phyloP scores from a whole-genome alignment of 208 protist species.

The Leishmania gerbilli region DNA sequence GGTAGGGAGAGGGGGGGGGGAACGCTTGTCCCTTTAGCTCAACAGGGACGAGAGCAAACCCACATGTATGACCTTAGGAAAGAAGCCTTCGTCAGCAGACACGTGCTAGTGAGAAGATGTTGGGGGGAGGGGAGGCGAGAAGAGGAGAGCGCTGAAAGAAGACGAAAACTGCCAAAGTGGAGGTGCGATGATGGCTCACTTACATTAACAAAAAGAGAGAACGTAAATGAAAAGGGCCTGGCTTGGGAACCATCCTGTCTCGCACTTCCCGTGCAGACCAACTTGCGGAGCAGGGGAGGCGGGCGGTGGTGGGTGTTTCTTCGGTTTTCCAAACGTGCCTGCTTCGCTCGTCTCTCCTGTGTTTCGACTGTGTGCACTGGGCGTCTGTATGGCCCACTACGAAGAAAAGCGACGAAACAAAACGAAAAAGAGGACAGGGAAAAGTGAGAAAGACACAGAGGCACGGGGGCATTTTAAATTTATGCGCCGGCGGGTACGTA shows the following conservation, averaged over 20 bases:
- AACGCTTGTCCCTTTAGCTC: neutral
- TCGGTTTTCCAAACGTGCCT: neutral
- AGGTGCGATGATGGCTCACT: neutral
- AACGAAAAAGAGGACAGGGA: too few relatives aligned
- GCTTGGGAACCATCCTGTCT: neutral
- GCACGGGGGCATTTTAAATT: too few relatives aligned
- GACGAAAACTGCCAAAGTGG: neutral
- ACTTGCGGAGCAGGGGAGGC: neutral
- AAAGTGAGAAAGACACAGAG: too few relatives aligned
- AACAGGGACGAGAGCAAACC: neutral
- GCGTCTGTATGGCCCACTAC: too few relatives aligned
- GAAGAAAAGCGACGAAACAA: too few relatives aligned
- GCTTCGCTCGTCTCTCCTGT: neutral
- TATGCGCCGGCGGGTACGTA: neutral
- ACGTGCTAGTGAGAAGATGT: neutral
- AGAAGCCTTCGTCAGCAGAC: neutral
- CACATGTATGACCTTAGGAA: neutral
- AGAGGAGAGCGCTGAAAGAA: neutral
- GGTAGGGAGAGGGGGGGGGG: too few relatives aligned
- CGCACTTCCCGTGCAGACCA: neutral
- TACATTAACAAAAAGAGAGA: neutral
- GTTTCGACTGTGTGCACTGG: neutral
- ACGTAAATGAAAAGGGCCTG: neutral
- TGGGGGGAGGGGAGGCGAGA: neutral
- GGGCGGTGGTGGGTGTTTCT: neutral